A percentile compares a stretch with the other conserved stretches of the same genome.
Evolutionary conservation across 495 filamentous ascomycete genomes (phyloP).

Genomic region (Hyaloscypha bicolor): DNA sequence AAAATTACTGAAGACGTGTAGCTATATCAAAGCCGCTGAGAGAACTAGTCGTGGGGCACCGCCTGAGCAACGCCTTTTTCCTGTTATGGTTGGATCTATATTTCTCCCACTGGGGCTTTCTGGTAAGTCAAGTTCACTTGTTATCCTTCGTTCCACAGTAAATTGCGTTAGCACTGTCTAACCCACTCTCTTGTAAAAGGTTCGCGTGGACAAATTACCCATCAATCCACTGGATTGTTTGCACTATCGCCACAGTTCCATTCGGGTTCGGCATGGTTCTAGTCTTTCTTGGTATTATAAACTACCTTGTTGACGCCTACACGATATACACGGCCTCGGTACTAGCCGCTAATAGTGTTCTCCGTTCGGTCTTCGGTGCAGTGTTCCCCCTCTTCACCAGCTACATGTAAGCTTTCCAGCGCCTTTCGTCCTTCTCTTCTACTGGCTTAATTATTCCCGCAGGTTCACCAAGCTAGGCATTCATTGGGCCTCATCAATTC

Average conservation of each 20-base stretch:
- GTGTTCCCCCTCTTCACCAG: conserved; percentile 64
- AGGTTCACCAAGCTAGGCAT: conserved; percentile 45
- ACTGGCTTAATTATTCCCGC: too few relatives aligned
- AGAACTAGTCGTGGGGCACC: too few relatives aligned
- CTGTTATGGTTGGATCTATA: too few relatives aligned
- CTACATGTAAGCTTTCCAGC: conserved; percentile 50
- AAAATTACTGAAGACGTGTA: too few relatives aligned
- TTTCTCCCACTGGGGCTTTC: too few relatives aligned
- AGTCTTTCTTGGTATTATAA: conserved; percentile 74
- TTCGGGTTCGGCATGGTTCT: conserved; percentile 54
- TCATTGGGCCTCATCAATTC: conserved; percentile 71
- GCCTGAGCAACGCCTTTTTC: too few relatives aligned
- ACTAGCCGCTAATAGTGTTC: conserved; percentile 64
- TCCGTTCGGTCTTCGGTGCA: conserved; percentile 60
- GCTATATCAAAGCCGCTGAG: too few relatives aligned
- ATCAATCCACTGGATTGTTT: conserved; percentile 55
- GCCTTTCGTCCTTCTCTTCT: too few relatives aligned
- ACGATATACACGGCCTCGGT: conserved; percentile 80
- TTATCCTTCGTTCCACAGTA: too few relatives aligned
- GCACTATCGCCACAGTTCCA: conserved; percentile 46
- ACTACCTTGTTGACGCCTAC: conserved; percentile 59
- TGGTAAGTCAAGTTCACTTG: too few relatives aligned
- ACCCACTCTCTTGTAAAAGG: conserved; percentile 29
- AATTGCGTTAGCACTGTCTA: too few relatives aligned
- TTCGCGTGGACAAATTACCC: conserved; percentile 62